Conservation (phyloP, 1,284 basidiomycete genomes). For the Pseudozyma pruni region DNA sequence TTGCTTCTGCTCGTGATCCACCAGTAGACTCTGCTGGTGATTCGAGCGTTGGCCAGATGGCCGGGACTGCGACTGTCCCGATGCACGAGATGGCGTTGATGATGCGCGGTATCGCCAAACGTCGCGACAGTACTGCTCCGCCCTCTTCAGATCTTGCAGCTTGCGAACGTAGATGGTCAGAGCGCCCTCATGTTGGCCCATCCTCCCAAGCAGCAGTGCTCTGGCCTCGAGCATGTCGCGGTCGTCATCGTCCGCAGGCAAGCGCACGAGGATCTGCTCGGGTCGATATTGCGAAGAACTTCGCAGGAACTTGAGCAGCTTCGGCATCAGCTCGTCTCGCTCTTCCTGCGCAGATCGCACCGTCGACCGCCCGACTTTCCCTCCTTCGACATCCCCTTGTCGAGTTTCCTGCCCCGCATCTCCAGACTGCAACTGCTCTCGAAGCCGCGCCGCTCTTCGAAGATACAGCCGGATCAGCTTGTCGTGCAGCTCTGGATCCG, state of each 20-base stretch:
- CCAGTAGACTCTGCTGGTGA: conserved; percentile 37
- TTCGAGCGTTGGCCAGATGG: conserved; percentile 17
- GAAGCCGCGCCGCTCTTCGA: conserved; percentile 71
- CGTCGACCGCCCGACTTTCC: background rate
- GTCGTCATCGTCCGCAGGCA: conserved; percentile 79
- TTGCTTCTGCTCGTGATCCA: conserved; percentile 38
- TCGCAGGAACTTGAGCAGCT: conserved; percentile 81
- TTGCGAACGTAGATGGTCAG: conserved; percentile 91
- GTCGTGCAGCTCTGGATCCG: conserved; percentile 80
- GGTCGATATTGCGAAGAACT: conserved; percentile 78
- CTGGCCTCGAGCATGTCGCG: conserved; percentile 78
- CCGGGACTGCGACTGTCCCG: conserved; percentile 1
- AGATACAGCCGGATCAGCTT: conserved; percentile 87
- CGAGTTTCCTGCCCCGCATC: background rate
- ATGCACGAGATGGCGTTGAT: background rate
- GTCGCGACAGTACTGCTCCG: conserved; percentile 75
- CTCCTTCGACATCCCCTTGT: background rate
- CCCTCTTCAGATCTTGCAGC: conserved; percentile 81
- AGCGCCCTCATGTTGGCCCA: conserved; percentile 91
- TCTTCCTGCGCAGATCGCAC: conserved; percentile 14
- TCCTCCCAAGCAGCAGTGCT: conserved; percentile 86
- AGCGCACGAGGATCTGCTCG: conserved; percentile 80
- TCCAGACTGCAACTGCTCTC: conserved; percentile 9
- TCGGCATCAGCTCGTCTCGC: conserved; percentile 73
- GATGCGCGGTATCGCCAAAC: conserved; percentile 41